Base-by-base conservation (phyloP, 1,284 basidiomycete genomes). In the Ceratobasidium sp. region DNA sequence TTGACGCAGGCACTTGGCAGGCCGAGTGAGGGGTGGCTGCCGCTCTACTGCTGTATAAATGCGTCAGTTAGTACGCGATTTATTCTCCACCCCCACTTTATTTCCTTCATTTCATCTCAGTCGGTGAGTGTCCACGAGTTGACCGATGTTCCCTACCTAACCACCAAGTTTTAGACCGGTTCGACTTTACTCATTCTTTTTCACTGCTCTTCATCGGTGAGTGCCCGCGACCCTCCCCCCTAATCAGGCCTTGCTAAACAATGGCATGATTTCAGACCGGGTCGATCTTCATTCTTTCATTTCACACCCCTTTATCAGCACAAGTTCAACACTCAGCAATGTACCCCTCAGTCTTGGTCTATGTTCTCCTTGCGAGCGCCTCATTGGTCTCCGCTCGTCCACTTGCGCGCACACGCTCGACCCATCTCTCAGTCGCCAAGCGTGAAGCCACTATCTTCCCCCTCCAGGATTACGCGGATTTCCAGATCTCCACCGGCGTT, bases 401-500 rank as follows among this genome's bases (percentile, higher is more conserved):
- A 14, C 54, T 71, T 46, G 24, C 16, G 9, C 56, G 56, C 27
- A 71, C 41, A 19, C 68, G 68, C 19, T n/a, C 41, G 14, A 29
- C 27, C 27, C 16, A 2, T 5, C 8, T 2, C 7, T 41, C 39
- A 13, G 7, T 41, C 6, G 43, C 41, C 27, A 59, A 71, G 56
- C 34, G 68, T n/a, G 37, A 59, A 24, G 31, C 65, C 16, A 56
- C 24, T 1, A 31, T 68, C 19, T 56, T 68, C 37, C 49, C 68
- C 3, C 24, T 71, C 39, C 39, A n/a, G n/a, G 68, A 58, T 27
- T 75, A 75, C 27, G 34, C 59, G 3, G 68, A 56, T 22, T 75
- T 75, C 61, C 74, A 75, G 41, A 75, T 75, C 27, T 75, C 74
- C 8, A 46, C 56, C 7, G 74, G 74, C 2, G 68, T 72, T 22